Evolutionary conservation across 208 protist genomes (phyloP).

Genomic region (Crithidia expoeki): DNA sequence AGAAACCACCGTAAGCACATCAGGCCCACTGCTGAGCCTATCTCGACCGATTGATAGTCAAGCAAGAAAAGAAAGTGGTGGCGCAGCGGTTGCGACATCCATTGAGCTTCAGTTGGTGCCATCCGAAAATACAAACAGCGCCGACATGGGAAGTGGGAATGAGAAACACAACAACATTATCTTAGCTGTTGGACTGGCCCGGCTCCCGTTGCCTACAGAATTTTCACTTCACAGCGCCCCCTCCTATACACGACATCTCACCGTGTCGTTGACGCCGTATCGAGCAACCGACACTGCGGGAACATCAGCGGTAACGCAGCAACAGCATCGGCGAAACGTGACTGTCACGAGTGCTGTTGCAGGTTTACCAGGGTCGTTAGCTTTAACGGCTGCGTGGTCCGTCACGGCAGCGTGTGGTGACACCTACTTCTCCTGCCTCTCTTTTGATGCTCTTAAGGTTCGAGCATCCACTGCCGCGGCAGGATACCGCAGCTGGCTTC

Average conservation of each 20-base stretch:
- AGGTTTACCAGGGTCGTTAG: not conserved
- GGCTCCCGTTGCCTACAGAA: not conserved
- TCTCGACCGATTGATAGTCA: not conserved
- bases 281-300: not conserved
- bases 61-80: not conserved
- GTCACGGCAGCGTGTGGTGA: constrained; percentile 16
- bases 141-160: not conserved
- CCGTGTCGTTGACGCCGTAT: not conserved
- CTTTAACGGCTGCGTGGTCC: constrained; percentile 24
- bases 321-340: not conserved
- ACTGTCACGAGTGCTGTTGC: not conserved
- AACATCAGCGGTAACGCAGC: not conserved
- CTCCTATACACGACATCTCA: not conserved
- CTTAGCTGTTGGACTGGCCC: not conserved
- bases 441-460: not conserved
- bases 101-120: constrained; percentile 5
- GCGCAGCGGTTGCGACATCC: not conserved
- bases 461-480: not conserved
- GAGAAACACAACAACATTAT: not conserved
- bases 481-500: constrained; percentile 9
- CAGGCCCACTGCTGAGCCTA: constrained; percentile 2
- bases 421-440: constrained; percentile 25
- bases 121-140: not conserved
- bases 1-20: not conserved
- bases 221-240: not conserved